Percentiles rank a stretch among this genome's conserved stretches.
These are phyloP conservation scores for Gossypium lobatum DNA, from an alignment of 441 rosid genomes.

Conservation along the genomic window DNA sequence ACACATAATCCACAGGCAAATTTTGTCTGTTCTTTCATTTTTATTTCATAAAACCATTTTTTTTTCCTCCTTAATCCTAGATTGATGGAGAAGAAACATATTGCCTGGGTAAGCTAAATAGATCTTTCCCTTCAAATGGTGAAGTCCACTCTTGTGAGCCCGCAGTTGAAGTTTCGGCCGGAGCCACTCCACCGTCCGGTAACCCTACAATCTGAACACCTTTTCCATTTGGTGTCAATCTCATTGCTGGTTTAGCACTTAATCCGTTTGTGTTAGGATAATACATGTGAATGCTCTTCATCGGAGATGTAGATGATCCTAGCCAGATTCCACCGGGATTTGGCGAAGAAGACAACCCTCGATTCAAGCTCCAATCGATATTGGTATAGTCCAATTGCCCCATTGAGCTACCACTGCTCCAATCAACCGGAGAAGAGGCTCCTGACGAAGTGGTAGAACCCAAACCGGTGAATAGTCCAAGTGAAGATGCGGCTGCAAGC, in stretches of 20 bases:
- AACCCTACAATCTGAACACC: constrained; percentile 37
- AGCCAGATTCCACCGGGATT: constrained; percentile 43
- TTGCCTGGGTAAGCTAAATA: constrained; percentile 76
- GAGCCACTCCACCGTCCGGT: constrained; percentile 26
- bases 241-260: constrained; percentile 41
- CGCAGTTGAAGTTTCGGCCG: constrained; percentile 32
- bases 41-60: constrained; percentile 24
- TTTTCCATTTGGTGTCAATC: constrained; percentile 32
- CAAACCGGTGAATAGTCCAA: constrained; percentile 68
- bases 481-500: constrained; percentile 70
- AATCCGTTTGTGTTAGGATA: constrained; percentile 30
- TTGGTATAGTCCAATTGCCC: constrained; percentile 57
- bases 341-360: constrained; percentile 32
- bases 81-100: constrained; percentile 75
- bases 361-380: constrained; percentile 85
- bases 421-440: constrained; percentile 68
- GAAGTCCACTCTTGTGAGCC: constrained; percentile 73
- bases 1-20: constrained; percentile 42
- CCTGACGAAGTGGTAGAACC: constrained; percentile 57
- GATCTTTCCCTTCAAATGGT: constrained; percentile 81
- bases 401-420: constrained; percentile 60
- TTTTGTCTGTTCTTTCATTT: constrained; percentile 10
- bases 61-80: constrained; percentile 29
- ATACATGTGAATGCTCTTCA: constrained; percentile 32
- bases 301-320: constrained; percentile 30